These are phyloP conservation scores for Stevia rebaudiana DNA, from an alignment of 140 eudicot species.

Conservation along the genomic window DNA sequence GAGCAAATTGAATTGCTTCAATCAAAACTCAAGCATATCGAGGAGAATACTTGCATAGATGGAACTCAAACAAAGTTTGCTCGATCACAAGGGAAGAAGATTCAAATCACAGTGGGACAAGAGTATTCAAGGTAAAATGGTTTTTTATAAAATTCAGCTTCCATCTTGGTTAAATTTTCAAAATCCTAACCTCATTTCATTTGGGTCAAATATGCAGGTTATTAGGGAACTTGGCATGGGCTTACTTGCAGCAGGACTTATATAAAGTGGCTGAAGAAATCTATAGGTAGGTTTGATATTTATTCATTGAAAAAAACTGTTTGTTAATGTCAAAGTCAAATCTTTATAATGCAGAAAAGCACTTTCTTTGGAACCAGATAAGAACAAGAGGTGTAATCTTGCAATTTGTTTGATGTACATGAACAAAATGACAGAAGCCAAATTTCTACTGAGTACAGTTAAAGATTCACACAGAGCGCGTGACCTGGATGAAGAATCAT, in stretches of 20 bases:
- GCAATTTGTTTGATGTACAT: conserved; percentile 79
- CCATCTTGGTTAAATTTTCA: neutral
- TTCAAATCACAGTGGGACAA: conserved; percentile 59
- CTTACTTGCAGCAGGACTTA: conserved; percentile 60
- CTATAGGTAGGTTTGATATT: conserved; percentile 42
- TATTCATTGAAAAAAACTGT: neutral
- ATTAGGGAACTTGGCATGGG: conserved; percentile 93
- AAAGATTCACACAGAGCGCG: conserved; percentile 30
- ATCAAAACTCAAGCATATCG: conserved; percentile 48
- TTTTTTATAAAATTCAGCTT: neutral
- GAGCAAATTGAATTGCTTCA: conserved; percentile 77
- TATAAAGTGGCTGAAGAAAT: conserved; percentile 68
- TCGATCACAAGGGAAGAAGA: conserved; percentile 77
- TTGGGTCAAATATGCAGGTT: conserved; percentile 37
- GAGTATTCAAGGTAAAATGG: conserved; percentile 67
- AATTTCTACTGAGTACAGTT: conserved; percentile 50
- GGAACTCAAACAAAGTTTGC: conserved; percentile 60
- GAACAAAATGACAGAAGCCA: conserved; percentile 73
- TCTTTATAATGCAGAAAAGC: conserved; percentile 54
- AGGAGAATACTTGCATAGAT: conserved; percentile 52
- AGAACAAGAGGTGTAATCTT: conserved; percentile 82
- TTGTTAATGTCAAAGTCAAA: conserved; percentile 1
- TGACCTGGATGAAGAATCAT: conserved; percentile 53
- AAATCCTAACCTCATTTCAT: neutral
- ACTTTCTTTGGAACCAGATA: conserved; percentile 69